Conservation (phyloP, 225 moss, liverwort and hornwort genomes). For the Climacium dendroides region DNA sequence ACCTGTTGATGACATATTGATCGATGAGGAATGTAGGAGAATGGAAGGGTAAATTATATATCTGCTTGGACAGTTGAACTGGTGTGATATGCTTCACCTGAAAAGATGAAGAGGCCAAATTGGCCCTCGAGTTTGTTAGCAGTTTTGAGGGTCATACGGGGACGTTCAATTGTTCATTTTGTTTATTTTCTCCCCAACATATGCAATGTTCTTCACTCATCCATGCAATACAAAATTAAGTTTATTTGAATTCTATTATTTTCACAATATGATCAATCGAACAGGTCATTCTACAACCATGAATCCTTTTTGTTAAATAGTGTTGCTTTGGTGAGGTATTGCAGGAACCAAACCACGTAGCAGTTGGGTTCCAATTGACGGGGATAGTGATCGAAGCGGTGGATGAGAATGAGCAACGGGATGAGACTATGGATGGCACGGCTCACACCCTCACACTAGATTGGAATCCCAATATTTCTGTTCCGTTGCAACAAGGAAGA, state of each 20-base stretch:
- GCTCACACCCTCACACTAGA: conserved; percentile 1
- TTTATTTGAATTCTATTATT: not conserved
- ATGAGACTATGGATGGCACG: conserved; percentile 11
- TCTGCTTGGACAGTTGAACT: not conserved
- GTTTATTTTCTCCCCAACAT: not conserved
- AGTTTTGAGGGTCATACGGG: not conserved
- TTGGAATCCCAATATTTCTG: conserved; percentile 11
- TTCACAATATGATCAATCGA: not conserved
- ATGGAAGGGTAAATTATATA: not conserved
- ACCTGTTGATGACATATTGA: not conserved
- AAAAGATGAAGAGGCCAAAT: not conserved
- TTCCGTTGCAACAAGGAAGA: conserved; percentile 1
- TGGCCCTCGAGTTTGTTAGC: not conserved
- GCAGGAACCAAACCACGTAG: not conserved
- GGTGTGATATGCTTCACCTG: not conserved
- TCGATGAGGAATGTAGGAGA: not conserved
- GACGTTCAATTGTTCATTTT: not conserved
- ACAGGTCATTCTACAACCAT: not conserved
- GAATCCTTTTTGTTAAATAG: not conserved
- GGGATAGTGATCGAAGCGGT: conserved; percentile 11
- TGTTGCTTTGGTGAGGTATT: not conserved
- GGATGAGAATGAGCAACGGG: conserved; percentile 13
- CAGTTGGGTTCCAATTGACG: not conserved
- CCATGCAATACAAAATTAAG: not conserved
- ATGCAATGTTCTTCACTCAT: not conserved